These are phyloP conservation scores for Symbiotaphrina buchneri DNA, from an alignment of 495 filamentous ascomycete species.

Conservation along the genomic window DNA sequence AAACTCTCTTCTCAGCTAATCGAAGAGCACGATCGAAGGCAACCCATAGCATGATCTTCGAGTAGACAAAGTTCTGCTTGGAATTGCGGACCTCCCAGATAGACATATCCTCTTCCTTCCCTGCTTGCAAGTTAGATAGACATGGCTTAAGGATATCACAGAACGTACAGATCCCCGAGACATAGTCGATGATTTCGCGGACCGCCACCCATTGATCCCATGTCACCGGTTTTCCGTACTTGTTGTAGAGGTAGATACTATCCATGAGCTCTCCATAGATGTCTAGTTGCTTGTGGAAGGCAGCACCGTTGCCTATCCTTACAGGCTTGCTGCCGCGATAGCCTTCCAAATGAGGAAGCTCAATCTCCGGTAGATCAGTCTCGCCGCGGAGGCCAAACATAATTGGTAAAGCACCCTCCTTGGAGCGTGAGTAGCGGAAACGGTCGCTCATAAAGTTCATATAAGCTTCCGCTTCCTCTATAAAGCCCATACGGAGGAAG, in stretches of 20 bases:
- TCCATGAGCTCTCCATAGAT: slow-evolving; percentile 62
- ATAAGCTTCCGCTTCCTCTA: slow-evolving; percentile 49
- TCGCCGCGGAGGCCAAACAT: slow-evolving; percentile 59
- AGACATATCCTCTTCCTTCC: slow-evolving; percentile 30
- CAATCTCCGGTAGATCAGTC: slow-evolving; percentile 25
- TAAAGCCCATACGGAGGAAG: slow-evolving; percentile 49
- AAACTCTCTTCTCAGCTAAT: slow-evolving; percentile 41
- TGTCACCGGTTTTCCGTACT: slow-evolving; percentile 48
- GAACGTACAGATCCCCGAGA: slow-evolving; percentile 20
- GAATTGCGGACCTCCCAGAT: slow-evolving; percentile 58
- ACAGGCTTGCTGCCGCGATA: slow-evolving; percentile 45
- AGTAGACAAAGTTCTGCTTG: slow-evolving; percentile 52
- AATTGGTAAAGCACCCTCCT: slow-evolving; percentile 37
- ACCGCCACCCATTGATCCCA: slow-evolving; percentile 48
- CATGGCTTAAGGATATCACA: neutral
- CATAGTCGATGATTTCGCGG: slow-evolving; percentile 30
- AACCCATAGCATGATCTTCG: slow-evolving; percentile 58
- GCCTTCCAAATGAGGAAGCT: slow-evolving; percentile 31
- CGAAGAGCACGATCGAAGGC: slow-evolving; percentile 49
- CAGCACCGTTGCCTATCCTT: slow-evolving; percentile 52
- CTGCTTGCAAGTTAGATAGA: neutral
- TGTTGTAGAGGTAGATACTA: slow-evolving; percentile 55
- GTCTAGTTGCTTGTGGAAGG: slow-evolving; percentile 51
- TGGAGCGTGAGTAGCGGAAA: slow-evolving; percentile 22
- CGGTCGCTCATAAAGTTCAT: slow-evolving; percentile 52